A percentile compares a stretch with the other conserved stretches of the same genome.
Conservation (phyloP, 1,284 basidiomycete species). For the Microbotryum intermedium region DNA sequence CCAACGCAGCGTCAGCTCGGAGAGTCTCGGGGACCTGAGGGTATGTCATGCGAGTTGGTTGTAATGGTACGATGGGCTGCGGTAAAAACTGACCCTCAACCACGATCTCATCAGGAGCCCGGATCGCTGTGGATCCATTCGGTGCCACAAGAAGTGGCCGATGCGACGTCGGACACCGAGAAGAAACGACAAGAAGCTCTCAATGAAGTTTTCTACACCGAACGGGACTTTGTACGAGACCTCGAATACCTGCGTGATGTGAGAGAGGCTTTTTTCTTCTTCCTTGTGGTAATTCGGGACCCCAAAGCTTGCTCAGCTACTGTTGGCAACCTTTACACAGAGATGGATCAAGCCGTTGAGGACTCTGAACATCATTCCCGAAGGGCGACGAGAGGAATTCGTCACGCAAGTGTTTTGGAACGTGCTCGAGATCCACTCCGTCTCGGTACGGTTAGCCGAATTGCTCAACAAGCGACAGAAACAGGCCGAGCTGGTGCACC, state of each 20-base stretch:
- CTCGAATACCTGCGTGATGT: slow-evolving; percentile 97
- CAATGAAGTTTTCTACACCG: slow-evolving; percentile 98
- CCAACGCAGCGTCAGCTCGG: slow-evolving; percentile 60
- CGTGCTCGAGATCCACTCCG: slow-evolving; percentile 82
- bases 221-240: slow-evolving; percentile 93
- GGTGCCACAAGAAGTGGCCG: slow-evolving; percentile 86
- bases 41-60: slow-evolving; percentile 42
- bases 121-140: slow-evolving; percentile 96
- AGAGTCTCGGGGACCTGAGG: slow-evolving; percentile 71
- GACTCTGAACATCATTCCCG: slow-evolving; percentile 64
- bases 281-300: not conserved
- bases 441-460: slow-evolving; percentile 82
- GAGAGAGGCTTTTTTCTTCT: slow-evolving; percentile 35
- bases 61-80: not conserved
- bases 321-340: slow-evolving; percentile 43
- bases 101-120: slow-evolving; percentile 52
- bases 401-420: slow-evolving; percentile 98
- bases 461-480: slow-evolving; percentile 94
- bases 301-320: not conserved
- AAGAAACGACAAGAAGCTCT: slow-evolving; percentile 97
- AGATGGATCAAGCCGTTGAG: slow-evolving; percentile 82
- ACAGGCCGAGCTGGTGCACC: slow-evolving; percentile 81
- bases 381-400: slow-evolving; percentile 71
- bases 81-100: not conserved
- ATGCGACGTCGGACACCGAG: slow-evolving; percentile 83